Base-by-base conservation (phyloP, 192 early-diverging fungal species). In the Cetraspora pellucida region DNA sequence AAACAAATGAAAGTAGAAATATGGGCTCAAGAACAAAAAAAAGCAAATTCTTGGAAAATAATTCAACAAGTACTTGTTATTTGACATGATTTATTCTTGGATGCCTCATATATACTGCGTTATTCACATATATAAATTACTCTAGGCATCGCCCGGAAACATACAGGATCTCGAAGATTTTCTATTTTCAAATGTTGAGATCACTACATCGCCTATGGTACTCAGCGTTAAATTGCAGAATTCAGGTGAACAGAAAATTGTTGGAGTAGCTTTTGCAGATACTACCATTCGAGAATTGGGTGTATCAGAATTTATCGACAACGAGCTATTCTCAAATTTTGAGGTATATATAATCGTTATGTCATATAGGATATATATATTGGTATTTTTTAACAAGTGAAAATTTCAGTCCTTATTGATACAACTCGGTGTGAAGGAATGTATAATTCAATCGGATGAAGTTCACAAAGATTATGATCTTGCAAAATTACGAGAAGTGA, bases 131-230 rank as follows among this genome's bases (percentile, higher is more conserved):
- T 45, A 45, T 23, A 25, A 44, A 19, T 19, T 50, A 45, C 60
- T 27, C n/a, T 72, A 87, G 81, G 97, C 96, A n/a, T 98, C 96
- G 0, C 97, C 97, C 16, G 97, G 97, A 52, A 97, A 99, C 72
- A 79, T 98, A 61, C 90, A 93, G 78, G 89, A 93, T 47, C 86
- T 99, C 23, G 97, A 99, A 77, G 95, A 98, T 77, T 77, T 95
- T 55, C 79, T 99, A 25, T 98, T 97, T 75, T 78, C 82, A 23
- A 88, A 90, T 77, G 85, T 88, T 31, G 92, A 93, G 28, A 88
- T 96, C 74, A 81, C 90, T 0, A 74, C 87, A 0, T 90, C 93
- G 9, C 95, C 96, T 1, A 85, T 97, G 30, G 91, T 97, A n/a
- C 82, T 94, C 77, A 91, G 91, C 17, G 85, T 95, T n/a, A 88